Conservation (phyloP, 345 rosid genomes). For the Erucastrum elatum region DNA sequence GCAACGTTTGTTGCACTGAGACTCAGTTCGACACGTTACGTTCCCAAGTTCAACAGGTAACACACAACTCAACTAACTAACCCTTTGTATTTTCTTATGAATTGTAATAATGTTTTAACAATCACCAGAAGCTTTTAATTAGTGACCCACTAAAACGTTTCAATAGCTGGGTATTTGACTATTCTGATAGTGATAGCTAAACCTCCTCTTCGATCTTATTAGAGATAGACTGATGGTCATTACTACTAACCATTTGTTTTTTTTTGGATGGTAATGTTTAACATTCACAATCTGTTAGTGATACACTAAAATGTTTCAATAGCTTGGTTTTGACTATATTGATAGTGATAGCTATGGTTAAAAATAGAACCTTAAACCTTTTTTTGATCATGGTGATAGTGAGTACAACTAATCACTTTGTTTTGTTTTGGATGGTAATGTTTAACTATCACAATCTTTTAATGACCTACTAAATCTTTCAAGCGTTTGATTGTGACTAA, state of each 20-base stretch:
- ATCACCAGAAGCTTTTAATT: not conserved
- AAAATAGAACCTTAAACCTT: not conserved
- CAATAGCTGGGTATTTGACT: not conserved
- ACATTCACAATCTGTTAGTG: no score
- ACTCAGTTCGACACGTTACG: slow-evolving; percentile 76
- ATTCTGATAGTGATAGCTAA: not conserved
- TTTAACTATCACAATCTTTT: not conserved
- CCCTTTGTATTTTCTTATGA: not conserved
- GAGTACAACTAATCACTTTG: not conserved
- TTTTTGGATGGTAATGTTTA: not conserved
- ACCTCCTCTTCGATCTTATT: not conserved
- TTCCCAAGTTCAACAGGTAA: slow-evolving; percentile 77
- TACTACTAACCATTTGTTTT: not conserved
- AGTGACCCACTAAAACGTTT: not conserved
- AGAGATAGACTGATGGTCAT: not conserved
- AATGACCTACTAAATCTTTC: not conserved
- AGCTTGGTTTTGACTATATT: no score
- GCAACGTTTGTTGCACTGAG: slow-evolving; percentile 92
- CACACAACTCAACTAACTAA: not conserved
- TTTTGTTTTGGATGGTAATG: not conserved
- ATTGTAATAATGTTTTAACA: not conserved
- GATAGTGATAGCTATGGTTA: not conserved
- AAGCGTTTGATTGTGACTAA: not conserved
- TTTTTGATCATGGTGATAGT: not conserved
- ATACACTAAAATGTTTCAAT: not conserved